Base-by-base conservation (phyloP, 164 flowering plant species). In the Sedum album region DNA sequence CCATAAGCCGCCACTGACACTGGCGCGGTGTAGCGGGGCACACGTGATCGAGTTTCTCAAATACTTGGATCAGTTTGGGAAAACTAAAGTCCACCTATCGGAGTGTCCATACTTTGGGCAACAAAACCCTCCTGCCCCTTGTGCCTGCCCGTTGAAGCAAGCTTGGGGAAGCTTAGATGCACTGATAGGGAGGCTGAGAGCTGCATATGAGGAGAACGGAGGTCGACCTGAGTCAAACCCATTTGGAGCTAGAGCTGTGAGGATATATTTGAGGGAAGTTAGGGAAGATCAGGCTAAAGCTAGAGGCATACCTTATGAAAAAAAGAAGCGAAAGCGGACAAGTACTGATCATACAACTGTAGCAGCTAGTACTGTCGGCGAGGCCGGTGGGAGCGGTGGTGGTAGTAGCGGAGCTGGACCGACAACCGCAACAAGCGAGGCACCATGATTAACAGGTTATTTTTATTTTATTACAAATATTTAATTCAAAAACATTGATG, bases 271-370 rank as follows among this genome's bases (percentile, higher is more conserved):
- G 2, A 65, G 46, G 46, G 46, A 65, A 38, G 67, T 65, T 14
- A 65, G 67, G 42, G 67, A 65, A 21, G 30, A 30, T 36, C 67
- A 65, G 67, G 67, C 67, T 41, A 36, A 65, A 65, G 67, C 67
- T 35, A 65, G 67, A 65, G 67, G 67, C 18, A 65, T 65, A 4
- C 67, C 67, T 13, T 65, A 65, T 41, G 48, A 65, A 48, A 65
- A 65, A 14, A 65, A 65, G 31, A 65, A 65, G 67, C 42, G 67
- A 65, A 65, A 65, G 67, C 67, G 67, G 66, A 17, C 39, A 11
- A 44, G 17, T 17, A 44, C 42, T 5, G 6, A 39, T 14, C 1
- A 39, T 39, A 39, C 48, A 15, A 44, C 48, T 44, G 48, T 18
- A 9, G 11, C n/a, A n/a, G 23, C 44, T 17, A 35, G 44, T 7